Evolutionary conservation across 1,284 basidiomycete species (phyloP), one percentile per base, ranked within the genome.

Genomic region (Boletellus deceptivus): DNA sequence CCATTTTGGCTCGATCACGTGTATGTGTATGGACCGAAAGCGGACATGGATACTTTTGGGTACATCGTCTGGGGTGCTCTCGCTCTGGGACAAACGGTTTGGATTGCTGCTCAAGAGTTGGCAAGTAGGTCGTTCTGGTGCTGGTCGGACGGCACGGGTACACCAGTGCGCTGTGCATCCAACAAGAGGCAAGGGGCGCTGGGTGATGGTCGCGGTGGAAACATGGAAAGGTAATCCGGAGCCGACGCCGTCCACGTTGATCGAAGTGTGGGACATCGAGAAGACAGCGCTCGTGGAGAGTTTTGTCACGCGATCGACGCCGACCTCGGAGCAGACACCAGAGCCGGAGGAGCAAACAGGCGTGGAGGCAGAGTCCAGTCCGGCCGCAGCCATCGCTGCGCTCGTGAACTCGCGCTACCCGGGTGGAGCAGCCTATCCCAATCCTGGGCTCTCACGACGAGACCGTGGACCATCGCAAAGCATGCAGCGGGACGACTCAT

Each of bases 61-160:
- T 2, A 96, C 95, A 1, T 82, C 88, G 3, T 82, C 81, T 1
- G 96, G 96, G 5, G 80, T 86, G 9, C 72, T 98, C 7, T 84
- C 86, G 3, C 76, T 98, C 1, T 98, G 95, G 94, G 96, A 99
- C 71, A 80, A 94, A 46, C 84, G 96, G 3, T 98, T 98, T 59
- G 92, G 93, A 0, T 73, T 98, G n/a, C 72, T 90, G 6, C 74
- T 98, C 59, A 88, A 89, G 65, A 89, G 84, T 45, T 98, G 95
- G 95, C 82, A 84, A 56, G 84, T 85, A 1, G 84, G 83, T n/a
- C 59, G 57, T 11, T 75, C 76, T 10, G 74, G 84, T 1, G 74
- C 78, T 11, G 79, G 82, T 1, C 70, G 72, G 43, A 72, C 75
- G 13, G 77, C 75, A 3, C 76, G 81, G 16, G 80, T 93, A 22